A percentile compares a stretch with the other conserved stretches of the same genome.
Evolutionary conservation across 768 basidiomycete species (phyloP).

Genomic region (Tulasnella sp.): DNA sequence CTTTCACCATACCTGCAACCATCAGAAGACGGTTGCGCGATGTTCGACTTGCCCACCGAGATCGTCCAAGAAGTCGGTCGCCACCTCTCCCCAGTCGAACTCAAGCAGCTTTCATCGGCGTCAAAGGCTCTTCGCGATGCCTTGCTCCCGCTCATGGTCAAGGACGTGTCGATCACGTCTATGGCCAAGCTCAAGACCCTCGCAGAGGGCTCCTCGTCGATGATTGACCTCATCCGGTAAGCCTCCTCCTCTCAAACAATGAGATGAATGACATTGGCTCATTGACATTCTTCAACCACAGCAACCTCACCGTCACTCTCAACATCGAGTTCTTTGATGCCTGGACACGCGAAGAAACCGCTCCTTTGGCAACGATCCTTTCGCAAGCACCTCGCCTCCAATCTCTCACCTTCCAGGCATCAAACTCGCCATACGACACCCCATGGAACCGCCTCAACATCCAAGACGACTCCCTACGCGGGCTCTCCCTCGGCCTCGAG

Average conservation of each 20-base stretch:
- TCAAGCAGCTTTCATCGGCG: conserved; percentile 6
- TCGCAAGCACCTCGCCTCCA: neutral
- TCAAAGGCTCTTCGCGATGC: conserved; percentile 1
- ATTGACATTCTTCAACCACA: neutral
- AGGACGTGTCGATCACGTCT: neutral
- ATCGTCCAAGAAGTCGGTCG: conserved; percentile 4
- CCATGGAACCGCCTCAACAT: conserved; percentile 12
- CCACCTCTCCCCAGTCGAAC: conserved; percentile 1
- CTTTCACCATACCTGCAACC: neutral
- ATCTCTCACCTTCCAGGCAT: conserved; percentile 4
- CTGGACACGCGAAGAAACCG: neutral
- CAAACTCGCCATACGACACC: conserved; percentile 7
- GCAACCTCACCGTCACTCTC: conserved; percentile 1
- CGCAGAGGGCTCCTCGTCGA: neutral
- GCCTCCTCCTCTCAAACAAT: neutral
- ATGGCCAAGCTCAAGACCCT: conserved; percentile 6
- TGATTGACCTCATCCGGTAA: conserved; percentile 2
- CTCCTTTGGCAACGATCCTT: neutral
- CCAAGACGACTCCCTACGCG: neutral
- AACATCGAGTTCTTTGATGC: conserved; percentile 11
- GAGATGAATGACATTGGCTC: neutral
- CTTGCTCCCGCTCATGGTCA: neutral
- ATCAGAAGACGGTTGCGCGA: neutral
- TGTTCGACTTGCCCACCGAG: conserved; percentile 5
- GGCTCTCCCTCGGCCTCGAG: conserved; percentile 1